Evolutionary conservation across 768 basidiomycete genomes (phyloP).

Genomic region (Mrakia frigida): DNA sequence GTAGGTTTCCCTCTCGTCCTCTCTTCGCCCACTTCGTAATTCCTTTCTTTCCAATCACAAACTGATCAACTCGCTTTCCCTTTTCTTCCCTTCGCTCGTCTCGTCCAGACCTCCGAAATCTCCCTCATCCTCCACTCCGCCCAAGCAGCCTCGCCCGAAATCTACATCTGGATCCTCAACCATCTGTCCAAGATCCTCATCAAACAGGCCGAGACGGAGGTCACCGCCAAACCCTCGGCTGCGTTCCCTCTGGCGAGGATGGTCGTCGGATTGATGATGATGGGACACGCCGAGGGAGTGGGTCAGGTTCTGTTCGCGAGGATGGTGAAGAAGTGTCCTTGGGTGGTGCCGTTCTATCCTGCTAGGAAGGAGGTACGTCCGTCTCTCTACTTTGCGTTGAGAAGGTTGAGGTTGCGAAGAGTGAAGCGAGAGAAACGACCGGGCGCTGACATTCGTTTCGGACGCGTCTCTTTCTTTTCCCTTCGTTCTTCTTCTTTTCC

Average conservation of each 20-base stretch:
- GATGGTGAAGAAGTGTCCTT: slow-evolving; percentile 81
- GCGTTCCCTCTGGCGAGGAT: slow-evolving; percentile 78
- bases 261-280: slow-evolving; percentile 57
- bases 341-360: slow-evolving; percentile 68
- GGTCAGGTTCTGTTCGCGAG: slow-evolving; percentile 73
- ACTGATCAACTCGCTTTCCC: not conserved
- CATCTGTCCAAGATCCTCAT: slow-evolving; percentile 84
- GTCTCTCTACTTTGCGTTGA: not conserved
- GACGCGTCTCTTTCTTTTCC: not conserved
- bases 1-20: slow-evolving; percentile 4
- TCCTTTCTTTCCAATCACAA: too few species aligned
- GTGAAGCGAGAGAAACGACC: not conserved
- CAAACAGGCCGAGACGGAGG: slow-evolving; percentile 88
- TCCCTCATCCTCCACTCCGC: slow-evolving; percentile 48
- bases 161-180: slow-evolving; percentile 70
- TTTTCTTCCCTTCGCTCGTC: slow-evolving; percentile 29
- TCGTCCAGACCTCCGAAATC: slow-evolving; percentile 47
- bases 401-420: slow-evolving; percentile 46
- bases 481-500: not conserved
- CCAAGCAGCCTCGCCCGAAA: slow-evolving; percentile 44
- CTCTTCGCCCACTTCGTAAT: too few species aligned
- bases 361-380: slow-evolving; percentile 51
- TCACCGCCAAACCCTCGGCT: slow-evolving; percentile 77
- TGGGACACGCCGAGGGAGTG: slow-evolving; percentile 56
- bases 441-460: too few species aligned